Base-by-base conservation (phyloP, 352 stramenopile species). In the Pythium dissotocum region DNA sequence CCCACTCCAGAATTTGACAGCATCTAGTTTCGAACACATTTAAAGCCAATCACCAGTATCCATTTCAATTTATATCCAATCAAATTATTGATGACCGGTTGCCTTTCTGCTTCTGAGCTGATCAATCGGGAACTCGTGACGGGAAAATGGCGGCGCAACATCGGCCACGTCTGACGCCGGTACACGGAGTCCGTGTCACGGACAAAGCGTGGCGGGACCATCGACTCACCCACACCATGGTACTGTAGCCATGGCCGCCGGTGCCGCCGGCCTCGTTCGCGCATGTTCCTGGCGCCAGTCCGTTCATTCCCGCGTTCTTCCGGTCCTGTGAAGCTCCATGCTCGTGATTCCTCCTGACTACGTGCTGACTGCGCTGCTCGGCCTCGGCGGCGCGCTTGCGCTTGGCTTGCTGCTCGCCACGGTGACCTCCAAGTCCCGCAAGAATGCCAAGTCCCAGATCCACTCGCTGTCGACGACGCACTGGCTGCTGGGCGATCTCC, bases 401-500 rank as follows among this genome's bases (percentile, higher is more conserved):
- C 28, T 67, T 12, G 51, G 61, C 8, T 32, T 60, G 16, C 30
- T 44, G 24, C 16, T 61, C 14, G 24, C 30, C 33, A 24, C 61
- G 1, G 44, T 21, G 51, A 32, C 35, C 26, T 32, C 5, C 28
- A 36, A 61, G 51, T 28, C 59, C 4, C 60, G 36, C 16, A 21
- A 21, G 16, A 8, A 0, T 52, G 21, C 14, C 7, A 40, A 38
- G 26, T 56, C 21, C 18, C 40, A 8, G 51, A 67, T 35, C 49
- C 61, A 16, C 51, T 26, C 33, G 10, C n/a, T 16, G 24, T 46
- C 16, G 16, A 32, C 24, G 36, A 56, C 61, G 30, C 61, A 55
- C 53, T 55, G 48, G 13, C 58, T 88, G 63, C 55, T 88, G 28
- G 79, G 81, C 36, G 81, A 77, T 51, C 59, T 82, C n/a, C n/a